Percentiles rank a stretch among this genome's conserved stretches.
phyloP scores from a whole-genome alignment of 257 asterid species.

The Solanum medicagineum region DNA sequence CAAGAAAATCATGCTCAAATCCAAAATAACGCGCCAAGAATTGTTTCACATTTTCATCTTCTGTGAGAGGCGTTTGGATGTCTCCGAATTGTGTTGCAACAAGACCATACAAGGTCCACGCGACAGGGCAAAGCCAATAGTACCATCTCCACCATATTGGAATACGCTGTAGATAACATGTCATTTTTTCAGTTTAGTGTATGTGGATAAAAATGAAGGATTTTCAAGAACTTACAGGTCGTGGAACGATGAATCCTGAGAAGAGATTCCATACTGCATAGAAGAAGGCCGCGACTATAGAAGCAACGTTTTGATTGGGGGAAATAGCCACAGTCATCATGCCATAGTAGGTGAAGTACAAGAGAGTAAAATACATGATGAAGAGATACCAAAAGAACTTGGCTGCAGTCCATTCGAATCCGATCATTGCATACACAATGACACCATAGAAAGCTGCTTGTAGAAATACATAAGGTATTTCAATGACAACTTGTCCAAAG shows the following conservation, averaged over 20 bases:
- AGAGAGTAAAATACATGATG: constrained; percentile 23
- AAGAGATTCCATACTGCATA: constrained; percentile 34
- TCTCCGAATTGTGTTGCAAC: constrained; percentile 35
- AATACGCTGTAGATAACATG: constrained; percentile 11
- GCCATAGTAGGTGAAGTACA: constrained; percentile 41
- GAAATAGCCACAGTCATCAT: constrained; percentile 39
- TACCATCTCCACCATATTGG: constrained; percentile 65
- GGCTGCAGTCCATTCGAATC: constrained; percentile 29
- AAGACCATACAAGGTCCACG: constrained; percentile 43
- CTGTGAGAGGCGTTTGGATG: background rate
- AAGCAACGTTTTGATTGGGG: constrained; percentile 33
- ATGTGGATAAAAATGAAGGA: background rate
- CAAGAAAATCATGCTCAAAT: constrained; percentile 39
- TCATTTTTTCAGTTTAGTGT: background rate
- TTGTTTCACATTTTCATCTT: constrained; percentile 17
- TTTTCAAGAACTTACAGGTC: constrained; percentile 22
- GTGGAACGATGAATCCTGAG: constrained; percentile 34
- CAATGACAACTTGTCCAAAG: constrained; percentile 35
- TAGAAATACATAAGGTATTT: constrained; percentile 31
- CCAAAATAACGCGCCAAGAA: constrained; percentile 40
- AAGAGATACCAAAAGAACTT: constrained; percentile 33
- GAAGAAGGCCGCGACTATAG: constrained; percentile 11
- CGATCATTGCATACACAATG: constrained; percentile 34
- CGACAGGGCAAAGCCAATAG: constrained; percentile 29
- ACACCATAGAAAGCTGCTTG: constrained; percentile 23